Evolutionary conservation across 495 filamentous ascomycete genomes (phyloP).

Genomic region (Aspergillus egyptiacus): DNA sequence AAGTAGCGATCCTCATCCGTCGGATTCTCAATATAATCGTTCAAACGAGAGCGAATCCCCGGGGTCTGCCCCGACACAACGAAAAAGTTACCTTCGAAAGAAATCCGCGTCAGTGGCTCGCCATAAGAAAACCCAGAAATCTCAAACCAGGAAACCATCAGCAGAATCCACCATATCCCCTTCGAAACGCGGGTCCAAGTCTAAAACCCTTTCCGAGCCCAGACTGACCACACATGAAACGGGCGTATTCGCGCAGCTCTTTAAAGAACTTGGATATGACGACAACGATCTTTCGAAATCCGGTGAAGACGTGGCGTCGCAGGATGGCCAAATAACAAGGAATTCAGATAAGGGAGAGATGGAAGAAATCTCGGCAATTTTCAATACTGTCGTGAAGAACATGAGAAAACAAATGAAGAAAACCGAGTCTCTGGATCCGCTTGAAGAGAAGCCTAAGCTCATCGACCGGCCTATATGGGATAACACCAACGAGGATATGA

Average conservation of each 20-base stretch:
- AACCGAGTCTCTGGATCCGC: not conserved
- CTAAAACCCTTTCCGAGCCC: not conserved
- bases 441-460: too few species aligned
- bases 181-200: not conserved
- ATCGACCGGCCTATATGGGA: too few species aligned
- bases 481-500: constrained; percentile 20
- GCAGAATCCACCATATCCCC: not conserved
- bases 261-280: not conserved
- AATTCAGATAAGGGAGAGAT: constrained; percentile 18
- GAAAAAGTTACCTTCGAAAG: constrained; percentile 25
- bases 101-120: constrained; percentile 17
- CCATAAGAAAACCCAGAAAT: not conserved
- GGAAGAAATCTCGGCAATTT: constrained; percentile 25
- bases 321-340: not conserved
- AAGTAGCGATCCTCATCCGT: not conserved
- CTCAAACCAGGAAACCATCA: too few species aligned
- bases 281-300: not conserved
- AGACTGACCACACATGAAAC: not conserved
- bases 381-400: constrained; percentile 26
- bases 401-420: constrained; percentile 7
- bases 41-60: not conserved
- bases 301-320: not conserved
- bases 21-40: not conserved
- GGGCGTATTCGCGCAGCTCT: not conserved
- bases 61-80: not conserved